Base-by-base conservation (phyloP, 1,139 yeast species). In the Kluyveromyces sp. region DNA sequence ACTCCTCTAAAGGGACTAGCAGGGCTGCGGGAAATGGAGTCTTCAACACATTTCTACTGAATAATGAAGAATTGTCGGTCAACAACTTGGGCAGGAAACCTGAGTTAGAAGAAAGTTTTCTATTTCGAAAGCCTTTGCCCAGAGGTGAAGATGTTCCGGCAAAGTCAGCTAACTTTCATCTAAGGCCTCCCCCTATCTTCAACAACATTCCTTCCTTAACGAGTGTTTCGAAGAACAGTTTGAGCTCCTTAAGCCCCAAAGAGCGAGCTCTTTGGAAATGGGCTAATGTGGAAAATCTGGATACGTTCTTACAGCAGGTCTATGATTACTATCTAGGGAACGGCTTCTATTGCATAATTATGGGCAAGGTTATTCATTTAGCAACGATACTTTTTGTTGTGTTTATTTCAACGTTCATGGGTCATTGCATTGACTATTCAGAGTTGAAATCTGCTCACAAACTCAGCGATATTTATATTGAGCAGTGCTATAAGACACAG, bases 281-380 rank as follows among this genome's bases (percentile, higher is more conserved):
- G 97, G 95, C 97, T 1, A 92, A 92, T 56, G 87, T 92, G 29
- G 86, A 86, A 52, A 89, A 92, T 60, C 73, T 92, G 64, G 98
- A 92, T 63, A 76, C 79, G 41, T 92, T 92, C 55, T 68, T 92
- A 25, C 77, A 78, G 44, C 95, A 89, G 53, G 82, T 88, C 6
- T 92, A 94, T 63, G 73, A 75, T 44, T 92, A 88, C 60, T 94
- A 84, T 58, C 68, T 84, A 36, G 95, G 94, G 3, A 84, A 82
- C 58, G 99, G 99, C 0, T 72, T 83, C 47, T 71, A 74, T 41
- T 86, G 95, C 60, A 87, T 92, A 30, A 64, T 86, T 7, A 61
- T 87, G 22, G 70, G 80, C 16, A 74, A 84, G 44, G 51, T 73
- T 1, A 73, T 84, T 43, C 95, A 87, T 53, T 67, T 89, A 54